Percentiles rank a stretch among this genome's conserved stretches.
Evolutionary conservation across 2,329 filamentous ascomycete genomes (phyloP).

Genomic region (Diaporthe batatas): DNA sequence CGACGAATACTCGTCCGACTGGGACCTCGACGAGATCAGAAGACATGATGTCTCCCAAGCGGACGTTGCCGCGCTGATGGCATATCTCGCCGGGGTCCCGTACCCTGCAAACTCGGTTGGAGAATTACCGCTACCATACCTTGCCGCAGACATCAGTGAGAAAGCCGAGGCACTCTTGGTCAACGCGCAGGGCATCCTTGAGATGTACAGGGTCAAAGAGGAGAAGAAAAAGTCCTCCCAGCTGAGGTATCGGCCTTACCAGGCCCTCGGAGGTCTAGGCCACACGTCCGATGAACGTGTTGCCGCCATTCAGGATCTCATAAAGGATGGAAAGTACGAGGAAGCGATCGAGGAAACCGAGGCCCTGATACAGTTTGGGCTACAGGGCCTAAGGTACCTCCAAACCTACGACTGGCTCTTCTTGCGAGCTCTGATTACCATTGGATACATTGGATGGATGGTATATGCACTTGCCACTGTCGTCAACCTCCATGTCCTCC

Average conservation of each 20-base stretch:
- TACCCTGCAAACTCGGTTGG: conserved; percentile 98
- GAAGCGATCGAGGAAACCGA: conserved; percentile 85
- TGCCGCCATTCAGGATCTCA: conserved; percentile 74
- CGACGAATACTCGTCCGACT: conserved; percentile 91
- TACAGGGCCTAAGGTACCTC: conserved; percentile 90
- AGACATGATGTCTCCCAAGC: conserved; percentile 94
- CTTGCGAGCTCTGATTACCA: conserved; percentile 86
- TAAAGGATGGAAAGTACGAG: conserved; percentile 75
- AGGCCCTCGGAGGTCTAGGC: conserved; percentile 73
- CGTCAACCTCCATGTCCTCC: conserved; percentile 87
- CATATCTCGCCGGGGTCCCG: conserved; percentile 87
- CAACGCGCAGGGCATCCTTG: conserved; percentile 88
- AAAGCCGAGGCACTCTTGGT: conserved; percentile 88
- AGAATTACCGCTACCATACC: conserved; percentile 86
- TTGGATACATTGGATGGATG: conserved; percentile 96
- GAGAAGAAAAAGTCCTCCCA: conserved; percentile 81
- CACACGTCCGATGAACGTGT: conserved; percentile 77
- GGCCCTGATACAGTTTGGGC: conserved; percentile 79
- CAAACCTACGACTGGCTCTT: conserved; percentile 99
- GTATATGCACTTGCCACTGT: conserved; percentile 91
- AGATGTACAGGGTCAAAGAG: conserved; percentile 98
- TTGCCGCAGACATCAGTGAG: conserved; percentile 77
- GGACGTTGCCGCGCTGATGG: conserved; percentile 95
- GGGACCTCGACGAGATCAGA: conserved; percentile 83
- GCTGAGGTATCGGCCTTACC: conserved; percentile 82